Evolutionary conservation across 2,329 filamentous ascomycete genomes (phyloP), one percentile per base, ranked within the genome.

Genomic region (Thelonectria blattea): DNA sequence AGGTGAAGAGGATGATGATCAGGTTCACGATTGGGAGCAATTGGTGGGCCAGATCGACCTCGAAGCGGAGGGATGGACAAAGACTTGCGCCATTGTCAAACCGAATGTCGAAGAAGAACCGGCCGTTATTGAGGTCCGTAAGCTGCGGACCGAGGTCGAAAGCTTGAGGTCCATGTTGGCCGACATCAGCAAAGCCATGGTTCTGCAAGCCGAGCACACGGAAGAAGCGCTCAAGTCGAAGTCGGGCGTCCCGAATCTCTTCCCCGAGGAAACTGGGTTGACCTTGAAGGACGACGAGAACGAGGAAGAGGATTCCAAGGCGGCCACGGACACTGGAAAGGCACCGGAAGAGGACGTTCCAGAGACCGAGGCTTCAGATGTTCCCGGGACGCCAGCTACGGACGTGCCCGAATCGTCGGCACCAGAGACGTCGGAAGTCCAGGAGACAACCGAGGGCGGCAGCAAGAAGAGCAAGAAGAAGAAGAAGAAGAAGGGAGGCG

Each of bases 21-120:
- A 87, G 1, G 79, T 90, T 9, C 91, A 98, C 72, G 94, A 97
- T 74, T 99, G 95, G 95, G 95, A 99, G 78, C 90, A 97, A 74
- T 81, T 94, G 72, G 77, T 82, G 9, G 81, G 81, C 7, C 84
- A 91, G 53, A 73, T 94, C 18, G 90, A 97, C 72, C 91, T 96
- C 70, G 91, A 96, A 71, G 81, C 85, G 1, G 91, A 94, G 62
- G 92, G 91, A 0, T 99, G 95, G 95, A 81, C 85, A 37, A 92
- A 95, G 81, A 88, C 84, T 57, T 93, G 97, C 3, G 83, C 87
- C 52, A 78, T 81, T n/a, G 89, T 86, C 20, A 91, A 88, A 73
- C 91, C 93, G 1, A 92, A 98, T 74, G 85, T 98, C 5, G 90
- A 92, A 68, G 85, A 89, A 32, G 92, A 97, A 64, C 85, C 84